phyloP scores from a whole-genome alignment of 805 yeast genomes.

The Ogataea nitratoaversa region DNA sequence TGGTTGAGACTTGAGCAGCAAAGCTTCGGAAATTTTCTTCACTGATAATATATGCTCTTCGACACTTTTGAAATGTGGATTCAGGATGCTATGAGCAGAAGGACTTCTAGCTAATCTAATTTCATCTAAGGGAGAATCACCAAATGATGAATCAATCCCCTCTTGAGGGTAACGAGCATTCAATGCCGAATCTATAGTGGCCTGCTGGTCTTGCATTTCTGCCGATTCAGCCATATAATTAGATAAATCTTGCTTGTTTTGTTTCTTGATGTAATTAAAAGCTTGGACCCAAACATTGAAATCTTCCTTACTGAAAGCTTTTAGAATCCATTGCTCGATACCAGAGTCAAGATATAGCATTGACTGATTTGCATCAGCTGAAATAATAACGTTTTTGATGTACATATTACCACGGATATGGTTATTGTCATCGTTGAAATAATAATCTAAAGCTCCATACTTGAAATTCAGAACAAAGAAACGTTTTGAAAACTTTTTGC shows the following conservation, averaged over 20 bases:
- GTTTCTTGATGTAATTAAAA: constrained; percentile 48
- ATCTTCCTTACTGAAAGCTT: constrained; percentile 58
- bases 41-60: constrained; percentile 16
- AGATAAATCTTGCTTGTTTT: constrained; percentile 13
- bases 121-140: constrained; percentile 5
- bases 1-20: constrained; percentile 1
- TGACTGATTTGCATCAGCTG: constrained; percentile 64
- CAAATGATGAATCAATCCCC: not conserved
- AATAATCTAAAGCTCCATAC: constrained; percentile 80
- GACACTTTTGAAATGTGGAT: constrained; percentile 12
- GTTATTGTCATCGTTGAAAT: constrained; percentile 62
- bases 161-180: not conserved
- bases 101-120: constrained; percentile 18
- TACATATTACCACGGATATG: constrained; percentile 91
- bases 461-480: constrained; percentile 80
- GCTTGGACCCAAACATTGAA: constrained; percentile 84
- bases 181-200: not conserved
- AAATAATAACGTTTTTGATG: constrained; percentile 71
- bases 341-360: constrained; percentile 89
- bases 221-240: constrained; percentile 1
- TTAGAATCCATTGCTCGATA: constrained; percentile 88
- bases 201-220: not conserved
- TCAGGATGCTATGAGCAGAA: constrained; percentile 2
- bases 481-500: constrained; percentile 83
- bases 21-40: constrained; percentile 13